A percentile compares a stretch with the other conserved stretches of the same genome.
phyloP scores from a whole-genome alignment of 1,139 yeast genomes.

The Zygosaccharomyces sapae region DNA sequence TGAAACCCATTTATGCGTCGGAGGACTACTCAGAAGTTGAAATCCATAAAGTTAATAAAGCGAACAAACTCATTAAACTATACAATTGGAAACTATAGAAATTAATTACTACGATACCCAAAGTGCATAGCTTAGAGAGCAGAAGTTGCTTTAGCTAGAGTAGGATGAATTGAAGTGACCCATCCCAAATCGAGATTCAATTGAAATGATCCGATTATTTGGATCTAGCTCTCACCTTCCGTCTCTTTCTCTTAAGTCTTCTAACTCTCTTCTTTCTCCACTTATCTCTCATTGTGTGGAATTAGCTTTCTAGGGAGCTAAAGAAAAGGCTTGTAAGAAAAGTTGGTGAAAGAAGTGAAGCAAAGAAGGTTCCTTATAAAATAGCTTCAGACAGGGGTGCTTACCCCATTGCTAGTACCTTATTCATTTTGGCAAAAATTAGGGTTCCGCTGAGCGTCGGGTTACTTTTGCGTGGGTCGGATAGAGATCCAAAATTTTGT shows the following conservation, averaged over 20 bases:
- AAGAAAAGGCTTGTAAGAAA: slow-evolving; percentile 13
- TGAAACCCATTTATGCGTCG: too few relatives aligned
- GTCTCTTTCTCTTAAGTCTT: slow-evolving; percentile 99
- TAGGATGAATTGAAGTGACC: not conserved
- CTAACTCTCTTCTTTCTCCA: slow-evolving; percentile 99
- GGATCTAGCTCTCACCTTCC: slow-evolving; percentile 99
- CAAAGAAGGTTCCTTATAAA: slow-evolving; percentile 5
- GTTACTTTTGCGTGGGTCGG: not conserved
- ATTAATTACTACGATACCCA: slow-evolving; percentile 1
- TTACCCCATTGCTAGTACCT: slow-evolving; percentile 1
- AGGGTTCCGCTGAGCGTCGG: slow-evolving; percentile 4
- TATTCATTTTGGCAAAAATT: not conserved
- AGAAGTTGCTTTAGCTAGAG: slow-evolving; percentile 3
- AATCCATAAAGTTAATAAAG: not conserved
- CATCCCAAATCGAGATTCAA: slow-evolving; percentile 1
- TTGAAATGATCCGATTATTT: slow-evolving; percentile 62
- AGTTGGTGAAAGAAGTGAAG: not conserved
- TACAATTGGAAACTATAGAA: slow-evolving; percentile 8
- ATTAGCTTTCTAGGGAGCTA: slow-evolving; percentile 15
- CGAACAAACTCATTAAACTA: slow-evolving; percentile 7
- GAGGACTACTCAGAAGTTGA: too few relatives aligned
- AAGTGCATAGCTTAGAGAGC: slow-evolving; percentile 1
- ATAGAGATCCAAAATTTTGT: not conserved
- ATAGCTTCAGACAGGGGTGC: slow-evolving; percentile 1
- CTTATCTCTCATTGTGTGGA: slow-evolving; percentile 70